Base-by-base conservation (phyloP, 495 filamentous ascomycete species). In the Pyronema domesticum region DNA sequence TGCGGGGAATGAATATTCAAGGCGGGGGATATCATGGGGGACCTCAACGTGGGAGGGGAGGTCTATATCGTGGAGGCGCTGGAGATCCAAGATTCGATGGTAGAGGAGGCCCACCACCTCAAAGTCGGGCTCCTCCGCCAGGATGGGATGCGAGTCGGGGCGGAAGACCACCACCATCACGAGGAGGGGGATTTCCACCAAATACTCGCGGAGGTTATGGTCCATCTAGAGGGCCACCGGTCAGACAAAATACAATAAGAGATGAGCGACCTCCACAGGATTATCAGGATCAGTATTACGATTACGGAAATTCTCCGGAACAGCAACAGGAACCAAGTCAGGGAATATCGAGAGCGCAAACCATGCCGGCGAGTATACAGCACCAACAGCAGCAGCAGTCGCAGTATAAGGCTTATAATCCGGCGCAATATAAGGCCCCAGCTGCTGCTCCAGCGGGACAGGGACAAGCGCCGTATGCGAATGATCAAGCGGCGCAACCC, bases 291-390 rank as follows among this genome's bases (percentile, higher is more conserved):
- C 37, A 48, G 43, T 48, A 61, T 51, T 46, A 40, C 13, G 18
- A 46, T 49, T 34, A 53, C 58, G 59, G 44, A 55, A 66, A 46
- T n/a, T 33, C 43, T 17, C 7, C 34, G 17, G 10, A 17, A 5
- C 10, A 45, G 6, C 11, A 11, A 33, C 15, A 15, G 10, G 47
- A 37, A 54, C 44, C 17, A 7, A 59, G 62, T 4, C 71, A 67
- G 39, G 71, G 68, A 0, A 69, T 71, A 0, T 73, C 66, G 33
- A 63, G 75, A 54, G 75, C 72, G 59, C 72, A 75, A 71, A 76
- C 75, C 9, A 75, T 76, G 74, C 74, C 75, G 8, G 42, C 62
- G 10, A 71, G 71, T 55, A 65, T 70, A 35, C 67, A 69, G 8
- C 66, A n/a, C n/a, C n/a, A 65, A 37, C 70, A 69, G 37, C 70